Conservation (phyloP, 2,329 filamentous ascomycete species). For the Helotiales sp. region DNA sequence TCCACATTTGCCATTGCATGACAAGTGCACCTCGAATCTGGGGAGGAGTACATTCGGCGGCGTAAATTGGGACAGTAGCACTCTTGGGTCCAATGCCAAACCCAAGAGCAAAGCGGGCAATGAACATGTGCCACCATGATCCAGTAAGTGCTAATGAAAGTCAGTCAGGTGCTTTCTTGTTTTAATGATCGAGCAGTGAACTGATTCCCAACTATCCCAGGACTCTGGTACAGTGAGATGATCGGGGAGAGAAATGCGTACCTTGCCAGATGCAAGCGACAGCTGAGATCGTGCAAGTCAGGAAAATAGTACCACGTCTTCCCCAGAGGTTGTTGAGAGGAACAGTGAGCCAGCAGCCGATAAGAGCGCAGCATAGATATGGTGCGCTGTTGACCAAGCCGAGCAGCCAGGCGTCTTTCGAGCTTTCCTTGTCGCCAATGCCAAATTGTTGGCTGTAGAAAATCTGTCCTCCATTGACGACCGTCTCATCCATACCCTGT, state of each 20-base stretch:
- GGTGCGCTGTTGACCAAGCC: slow-evolving; percentile 63
- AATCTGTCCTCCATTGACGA: slow-evolving; percentile 67
- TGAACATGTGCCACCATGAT: slow-evolving; percentile 69
- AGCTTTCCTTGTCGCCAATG: slow-evolving; percentile 45
- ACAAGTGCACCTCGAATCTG: slow-evolving; percentile 66
- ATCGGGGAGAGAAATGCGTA: too few species aligned
- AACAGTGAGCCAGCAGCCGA: slow-evolving; percentile 73
- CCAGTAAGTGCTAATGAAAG: slow-evolving; percentile 47
- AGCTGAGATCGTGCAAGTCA: slow-evolving; percentile 63
- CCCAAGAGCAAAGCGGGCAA: slow-evolving; percentile 68
- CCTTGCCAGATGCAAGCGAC: slow-evolving; percentile 49
- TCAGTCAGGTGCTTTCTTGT: too few species aligned
- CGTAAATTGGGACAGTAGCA: slow-evolving; percentile 69
- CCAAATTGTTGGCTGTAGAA: slow-evolving; percentile 64
- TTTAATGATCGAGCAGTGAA: too few species aligned
- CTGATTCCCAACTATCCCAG: too few species aligned
- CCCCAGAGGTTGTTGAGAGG: slow-evolving; percentile 72
- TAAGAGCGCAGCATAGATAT: slow-evolving; percentile 65
- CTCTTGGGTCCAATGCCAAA: slow-evolving; percentile 71
- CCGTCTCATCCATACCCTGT: slow-evolving; percentile 72
- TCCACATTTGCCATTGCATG: slow-evolving; percentile 69
- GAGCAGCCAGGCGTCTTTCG: slow-evolving; percentile 52
- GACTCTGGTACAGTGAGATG: too few species aligned
- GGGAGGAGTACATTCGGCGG: slow-evolving; percentile 66
- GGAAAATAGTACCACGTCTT: slow-evolving; percentile 69